phyloP scores from a whole-genome alignment of 2,329 filamentous ascomycete species.

The Helminthosporium solani region DNA sequence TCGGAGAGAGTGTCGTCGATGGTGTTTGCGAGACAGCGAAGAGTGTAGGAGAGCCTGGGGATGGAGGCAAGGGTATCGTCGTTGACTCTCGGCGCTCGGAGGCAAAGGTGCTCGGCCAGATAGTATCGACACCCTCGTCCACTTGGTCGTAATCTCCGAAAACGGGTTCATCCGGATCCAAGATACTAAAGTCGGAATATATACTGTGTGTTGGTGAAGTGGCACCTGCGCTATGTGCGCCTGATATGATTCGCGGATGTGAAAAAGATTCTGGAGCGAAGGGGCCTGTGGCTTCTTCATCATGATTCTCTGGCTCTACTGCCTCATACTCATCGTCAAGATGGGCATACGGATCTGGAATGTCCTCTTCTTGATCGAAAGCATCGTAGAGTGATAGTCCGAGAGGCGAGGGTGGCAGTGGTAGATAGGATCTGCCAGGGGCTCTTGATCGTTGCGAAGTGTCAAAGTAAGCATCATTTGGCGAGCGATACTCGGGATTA shows the following conservation, averaged over 20 bases:
- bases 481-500: conserved; percentile 22
- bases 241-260: conserved; percentile 8
- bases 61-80: conserved; percentile 10
- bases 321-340: conserved; percentile 33
- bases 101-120: conserved; percentile 21
- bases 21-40: conserved; percentile 12
- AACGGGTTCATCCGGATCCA: conserved; percentile 24
- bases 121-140: conserved; percentile 21
- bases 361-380: conserved; percentile 42
- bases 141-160: conserved; percentile 28
- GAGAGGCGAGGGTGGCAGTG: conserved; percentile 41
- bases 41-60: conserved; percentile 20
- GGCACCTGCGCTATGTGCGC: conserved; percentile 2
- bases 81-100: not conserved
- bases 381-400: conserved; percentile 48
- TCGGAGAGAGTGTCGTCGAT: conserved; percentile 6
- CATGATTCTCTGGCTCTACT: conserved; percentile 13
- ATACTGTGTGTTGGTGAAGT: conserved; percentile 13
- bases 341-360: conserved; percentile 29
- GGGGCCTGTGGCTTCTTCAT: conserved; percentile 17
- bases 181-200: conserved; percentile 22
- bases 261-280: conserved; percentile 13
- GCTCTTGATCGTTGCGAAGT: conserved; percentile 19
- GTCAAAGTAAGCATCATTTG: conserved; percentile 35
- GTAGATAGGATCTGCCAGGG: conserved; percentile 29